phyloP scores from a whole-genome alignment of 2,329 filamentous ascomycete genomes.

The Hymenoscyphus scutula region DNA sequence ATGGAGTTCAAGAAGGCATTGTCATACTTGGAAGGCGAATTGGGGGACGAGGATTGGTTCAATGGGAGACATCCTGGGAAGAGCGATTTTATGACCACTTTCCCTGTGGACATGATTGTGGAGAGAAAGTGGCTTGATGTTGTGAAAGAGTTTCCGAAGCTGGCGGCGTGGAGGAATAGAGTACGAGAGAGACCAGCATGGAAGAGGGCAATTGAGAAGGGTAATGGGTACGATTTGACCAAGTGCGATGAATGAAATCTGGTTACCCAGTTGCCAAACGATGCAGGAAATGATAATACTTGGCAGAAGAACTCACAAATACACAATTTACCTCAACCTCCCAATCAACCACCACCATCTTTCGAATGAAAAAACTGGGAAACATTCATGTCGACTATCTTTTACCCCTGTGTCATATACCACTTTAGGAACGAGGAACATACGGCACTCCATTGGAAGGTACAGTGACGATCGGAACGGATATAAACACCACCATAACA shows the following conservation, averaged over 20 bases:
- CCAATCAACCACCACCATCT: too few species aligned
- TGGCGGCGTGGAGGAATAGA: slow-evolving; percentile 36
- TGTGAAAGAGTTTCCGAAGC: slow-evolving; percentile 34
- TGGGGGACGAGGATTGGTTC: slow-evolving; percentile 33
- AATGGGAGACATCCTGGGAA: slow-evolving; percentile 36
- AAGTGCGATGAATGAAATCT: too few species aligned
- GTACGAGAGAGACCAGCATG: slow-evolving; percentile 34
- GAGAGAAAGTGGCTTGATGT: slow-evolving; percentile 35
- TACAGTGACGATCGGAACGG: slow-evolving; percentile 3
- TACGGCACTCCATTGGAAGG: slow-evolving; percentile 1
- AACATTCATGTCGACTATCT: too few species aligned
- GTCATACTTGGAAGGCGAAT: slow-evolving; percentile 26
- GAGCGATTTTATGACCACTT: slow-evolving; percentile 38
- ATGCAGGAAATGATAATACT: too few species aligned
- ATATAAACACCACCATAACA: slow-evolving; percentile 10
- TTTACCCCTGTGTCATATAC: too few species aligned
- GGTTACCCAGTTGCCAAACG: too few species aligned
- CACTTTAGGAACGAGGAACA: not conserved
- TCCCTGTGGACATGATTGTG: slow-evolving; percentile 36
- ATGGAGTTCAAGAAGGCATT: slow-evolving; percentile 29
- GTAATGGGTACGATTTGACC: slow-evolving; percentile 35
- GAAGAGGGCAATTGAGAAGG: slow-evolving; percentile 36
- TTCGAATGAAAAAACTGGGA: too few species aligned
- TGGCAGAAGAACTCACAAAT: too few species aligned
- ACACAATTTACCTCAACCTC: too few species aligned